Percentiles rank a stretch among this genome's conserved stretches.
Conservation (phyloP, 2,329 filamentous ascomycete species). For the Clonostachys byssicola region DNA sequence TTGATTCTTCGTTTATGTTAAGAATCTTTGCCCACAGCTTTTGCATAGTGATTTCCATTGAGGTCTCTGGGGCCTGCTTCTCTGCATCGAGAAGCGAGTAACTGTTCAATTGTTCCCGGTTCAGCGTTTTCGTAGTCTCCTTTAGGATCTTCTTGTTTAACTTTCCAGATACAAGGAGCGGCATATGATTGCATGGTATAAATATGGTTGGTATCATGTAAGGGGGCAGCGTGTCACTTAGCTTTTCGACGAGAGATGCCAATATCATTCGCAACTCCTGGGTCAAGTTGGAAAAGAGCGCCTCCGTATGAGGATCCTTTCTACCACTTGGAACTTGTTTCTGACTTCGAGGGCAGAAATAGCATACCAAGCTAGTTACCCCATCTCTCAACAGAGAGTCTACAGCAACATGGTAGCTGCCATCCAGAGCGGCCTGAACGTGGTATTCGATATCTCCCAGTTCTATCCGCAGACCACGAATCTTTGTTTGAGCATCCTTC, state of each 20-base stretch:
- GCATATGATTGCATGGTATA: constrained; percentile 7
- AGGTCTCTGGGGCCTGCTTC: neutral
- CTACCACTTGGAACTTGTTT: neutral
- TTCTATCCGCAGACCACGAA: constrained; percentile 49
- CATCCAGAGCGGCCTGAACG: neutral
- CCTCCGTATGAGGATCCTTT: neutral
- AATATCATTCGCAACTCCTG: neutral
- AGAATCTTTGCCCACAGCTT: constrained; percentile 21
- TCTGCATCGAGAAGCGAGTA: neutral
- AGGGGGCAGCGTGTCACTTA: neutral
- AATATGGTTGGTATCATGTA: constrained; percentile 12
- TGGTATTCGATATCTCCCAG: constrained; percentile 15
- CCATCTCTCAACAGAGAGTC: constrained; percentile 1
- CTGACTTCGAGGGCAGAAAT: neutral
- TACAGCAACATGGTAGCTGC: neutral
- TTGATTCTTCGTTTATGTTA: neutral
- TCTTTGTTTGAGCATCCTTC: constrained; percentile 51
- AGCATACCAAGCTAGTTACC: neutral
- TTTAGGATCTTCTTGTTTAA: constrained; percentile 4
- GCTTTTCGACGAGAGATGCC: neutral
- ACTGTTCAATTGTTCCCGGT: neutral
- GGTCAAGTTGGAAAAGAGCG: neutral
- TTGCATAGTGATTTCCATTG: neutral
- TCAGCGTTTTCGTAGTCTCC: neutral
- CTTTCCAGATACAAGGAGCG: constrained; percentile 7